A percentile compares a stretch with the other conserved stretches of the same genome.
Evolutionary conservation across 2,329 filamentous ascomycete genomes (phyloP).

Genomic region (Chaetomiaceae sp.): DNA sequence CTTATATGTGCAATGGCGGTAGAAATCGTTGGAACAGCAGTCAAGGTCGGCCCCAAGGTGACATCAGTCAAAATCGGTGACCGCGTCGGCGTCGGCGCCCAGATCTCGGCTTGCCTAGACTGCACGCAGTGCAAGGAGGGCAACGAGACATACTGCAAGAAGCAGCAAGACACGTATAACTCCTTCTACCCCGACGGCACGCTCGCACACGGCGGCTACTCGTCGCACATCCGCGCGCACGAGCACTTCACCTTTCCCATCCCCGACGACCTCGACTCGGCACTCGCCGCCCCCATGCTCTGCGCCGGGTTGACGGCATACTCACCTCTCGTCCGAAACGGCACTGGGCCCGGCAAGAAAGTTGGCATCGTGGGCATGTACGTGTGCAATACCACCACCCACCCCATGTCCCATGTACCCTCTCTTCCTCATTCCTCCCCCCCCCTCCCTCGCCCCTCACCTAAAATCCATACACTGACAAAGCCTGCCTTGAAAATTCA

Average conservation of each 20-base stretch:
- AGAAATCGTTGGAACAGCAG: slow-evolving; percentile 66
- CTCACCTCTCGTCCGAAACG: slow-evolving; percentile 73
- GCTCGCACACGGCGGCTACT: slow-evolving; percentile 55
- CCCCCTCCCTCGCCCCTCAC: too few species aligned
- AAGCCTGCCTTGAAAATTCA: background rate
- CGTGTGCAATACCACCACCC: too few species aligned
- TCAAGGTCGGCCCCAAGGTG: slow-evolving; percentile 64
- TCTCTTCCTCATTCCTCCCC: background rate
- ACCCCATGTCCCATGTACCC: too few species aligned
- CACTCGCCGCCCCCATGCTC: slow-evolving; percentile 72
- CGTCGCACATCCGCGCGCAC: slow-evolving; percentile 45
- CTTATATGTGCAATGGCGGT: too few species aligned
- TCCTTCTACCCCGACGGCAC: slow-evolving; percentile 48
- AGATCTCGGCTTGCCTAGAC: slow-evolving; percentile 59
- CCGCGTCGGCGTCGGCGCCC: slow-evolving; percentile 64
- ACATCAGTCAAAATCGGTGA: slow-evolving; percentile 55
- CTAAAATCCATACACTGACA: background rate
- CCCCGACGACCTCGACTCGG: slow-evolving; percentile 58
- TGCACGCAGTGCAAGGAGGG: slow-evolving; percentile 62
- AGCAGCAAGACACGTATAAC: slow-evolving; percentile 56
- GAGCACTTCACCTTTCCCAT: slow-evolving; percentile 71
- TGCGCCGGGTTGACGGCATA: slow-evolving; percentile 80
- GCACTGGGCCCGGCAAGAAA: slow-evolving; percentile 72
- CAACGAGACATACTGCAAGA: slow-evolving; percentile 64
- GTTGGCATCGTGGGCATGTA: slow-evolving; percentile 66